phyloP scores from a whole-genome alignment of 805 yeast species.

The Candida xyloterini region DNA sequence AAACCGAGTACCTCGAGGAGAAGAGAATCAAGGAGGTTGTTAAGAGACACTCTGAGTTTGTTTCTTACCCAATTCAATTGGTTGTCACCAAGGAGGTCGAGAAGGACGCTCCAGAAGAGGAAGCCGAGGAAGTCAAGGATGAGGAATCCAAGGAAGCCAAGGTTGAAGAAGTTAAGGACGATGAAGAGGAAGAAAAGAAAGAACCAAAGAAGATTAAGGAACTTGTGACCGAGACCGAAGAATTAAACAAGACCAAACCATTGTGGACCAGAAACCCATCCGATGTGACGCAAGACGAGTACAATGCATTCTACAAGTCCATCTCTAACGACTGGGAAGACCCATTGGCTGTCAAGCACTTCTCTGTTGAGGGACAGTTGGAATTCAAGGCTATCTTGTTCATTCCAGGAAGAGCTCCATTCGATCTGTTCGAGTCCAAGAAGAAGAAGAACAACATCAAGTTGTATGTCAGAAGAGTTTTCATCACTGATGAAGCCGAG shows the following conservation, averaged over 20 bases:
- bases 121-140: slow-evolving; percentile 54
- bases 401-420: slow-evolving; percentile 99
- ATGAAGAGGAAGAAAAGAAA: slow-evolving; percentile 62
- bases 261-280: slow-evolving; percentile 99
- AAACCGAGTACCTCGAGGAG: slow-evolving; percentile 98
- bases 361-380: slow-evolving; percentile 99
- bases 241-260: slow-evolving; percentile 97
- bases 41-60: slow-evolving; percentile 99
- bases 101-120: slow-evolving; percentile 91
- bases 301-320: slow-evolving; percentile 98
- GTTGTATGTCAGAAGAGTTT: slow-evolving; percentile 98
- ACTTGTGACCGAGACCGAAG: slow-evolving; percentile 92
- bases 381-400: slow-evolving; percentile 98
- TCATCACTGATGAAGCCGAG: slow-evolving; percentile 99
- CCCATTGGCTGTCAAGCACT: slow-evolving; percentile 98
- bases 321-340: slow-evolving; percentile 99
- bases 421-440: slow-evolving; percentile 95
- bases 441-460: slow-evolving; percentile 99
- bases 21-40: slow-evolving; percentile 99
- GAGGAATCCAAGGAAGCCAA: slow-evolving; percentile 71
- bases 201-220: slow-evolving; percentile 91
- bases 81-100: slow-evolving; percentile 98
- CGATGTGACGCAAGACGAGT: slow-evolving; percentile 96
- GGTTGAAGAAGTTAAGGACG: slow-evolving; percentile 69
- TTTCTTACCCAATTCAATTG: slow-evolving; percentile 97